phyloP scores from a whole-genome alignment of 2,329 filamentous ascomycete species.

The Ascochyta lentis region DNA sequence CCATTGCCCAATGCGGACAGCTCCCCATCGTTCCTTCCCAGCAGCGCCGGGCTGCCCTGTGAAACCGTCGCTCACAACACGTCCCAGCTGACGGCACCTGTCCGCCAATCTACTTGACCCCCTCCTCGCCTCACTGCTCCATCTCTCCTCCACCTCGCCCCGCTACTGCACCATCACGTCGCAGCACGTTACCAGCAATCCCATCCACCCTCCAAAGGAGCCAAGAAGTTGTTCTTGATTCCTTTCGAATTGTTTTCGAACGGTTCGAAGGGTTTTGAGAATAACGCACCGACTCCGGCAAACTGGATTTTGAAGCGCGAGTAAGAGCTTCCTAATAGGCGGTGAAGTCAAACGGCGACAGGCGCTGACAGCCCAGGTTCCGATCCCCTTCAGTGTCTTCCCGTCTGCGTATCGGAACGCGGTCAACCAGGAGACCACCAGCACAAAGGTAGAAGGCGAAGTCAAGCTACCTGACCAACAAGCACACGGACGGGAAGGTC shows the following conservation, averaged over 20 bases:
- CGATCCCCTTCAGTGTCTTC: constrained; percentile 99
- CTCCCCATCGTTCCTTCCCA: constrained; percentile 26
- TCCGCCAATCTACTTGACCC: constrained; percentile 46
- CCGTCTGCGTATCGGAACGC: constrained; percentile 90
- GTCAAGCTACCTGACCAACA: constrained; percentile 74
- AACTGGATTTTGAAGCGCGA: constrained; percentile 99
- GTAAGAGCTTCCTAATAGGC: constrained; percentile 59
- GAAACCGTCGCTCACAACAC: constrained; percentile 38
- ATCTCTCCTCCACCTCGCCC: constrained; percentile 46
- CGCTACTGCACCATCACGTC: constrained; percentile 46
- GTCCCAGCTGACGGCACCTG: constrained; percentile 32
- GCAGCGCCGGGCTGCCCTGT: constrained; percentile 26
- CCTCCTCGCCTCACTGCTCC: constrained; percentile 40
- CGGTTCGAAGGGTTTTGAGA: constrained; percentile 70
- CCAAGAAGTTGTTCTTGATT: constrained; percentile 67
- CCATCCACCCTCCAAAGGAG: constrained; percentile 45
- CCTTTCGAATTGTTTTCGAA: constrained; percentile 64
- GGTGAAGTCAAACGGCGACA: not conserved
- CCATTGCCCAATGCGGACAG: constrained; percentile 26
- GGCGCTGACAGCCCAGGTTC: constrained; percentile 50
- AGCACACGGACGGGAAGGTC: constrained; percentile 96
- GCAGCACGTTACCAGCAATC: constrained; percentile 33
- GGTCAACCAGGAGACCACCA: constrained; percentile 63
- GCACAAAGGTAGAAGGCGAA: constrained; percentile 87
- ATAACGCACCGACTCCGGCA: constrained; percentile 82